phyloP scores from a whole-genome alignment of 2,329 filamentous ascomycete species.

The Coniochaeta sp. region DNA sequence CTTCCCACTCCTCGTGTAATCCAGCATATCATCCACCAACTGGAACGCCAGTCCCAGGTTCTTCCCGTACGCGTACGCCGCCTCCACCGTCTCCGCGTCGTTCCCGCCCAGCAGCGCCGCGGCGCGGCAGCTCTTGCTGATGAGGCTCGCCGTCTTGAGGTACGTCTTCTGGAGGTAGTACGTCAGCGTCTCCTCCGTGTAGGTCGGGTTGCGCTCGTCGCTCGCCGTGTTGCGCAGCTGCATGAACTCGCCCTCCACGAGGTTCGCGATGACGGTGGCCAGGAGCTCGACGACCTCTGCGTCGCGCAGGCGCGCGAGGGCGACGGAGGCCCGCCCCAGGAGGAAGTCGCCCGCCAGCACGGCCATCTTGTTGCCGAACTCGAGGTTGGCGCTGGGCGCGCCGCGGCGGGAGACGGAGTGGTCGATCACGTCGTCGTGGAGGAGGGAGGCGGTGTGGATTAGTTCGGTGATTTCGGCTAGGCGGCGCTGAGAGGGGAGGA shows the following conservation, averaged over 20 bases:
- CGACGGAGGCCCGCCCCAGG: conserved; percentile 86
- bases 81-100: conserved; percentile 72
- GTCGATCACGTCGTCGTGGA: conserved; percentile 98
- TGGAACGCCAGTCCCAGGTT: conserved; percentile 95
- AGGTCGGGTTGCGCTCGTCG: conserved; percentile 77
- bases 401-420: conserved; percentile 80
- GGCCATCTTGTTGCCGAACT: conserved; percentile 99
- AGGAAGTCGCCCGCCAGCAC: conserved; percentile 96
- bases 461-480: conserved; percentile 95
- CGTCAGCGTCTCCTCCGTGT: conserved; percentile 79
- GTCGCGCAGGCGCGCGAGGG: conserved; percentile 81
- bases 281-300: conserved; percentile 92
- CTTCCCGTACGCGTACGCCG: conserved; percentile 85
- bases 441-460: conserved; percentile 91
- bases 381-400: conserved; percentile 80
- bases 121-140: conserved; percentile 91
- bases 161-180: conserved; percentile 99
- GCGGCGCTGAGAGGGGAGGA: conserved; percentile 86
- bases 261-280: conserved; percentile 92
- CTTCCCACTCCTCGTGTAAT: conserved; percentile 80
- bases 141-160: conserved; percentile 90
- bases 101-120: conserved; percentile 78
- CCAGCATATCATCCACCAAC: conserved; percentile 94
- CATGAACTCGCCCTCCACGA: conserved; percentile 99
- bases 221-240: conserved; percentile 92